Evolutionary conservation across 495 filamentous ascomycete genomes (phyloP).

Genomic region (Penicillium dipodomyicola): DNA sequence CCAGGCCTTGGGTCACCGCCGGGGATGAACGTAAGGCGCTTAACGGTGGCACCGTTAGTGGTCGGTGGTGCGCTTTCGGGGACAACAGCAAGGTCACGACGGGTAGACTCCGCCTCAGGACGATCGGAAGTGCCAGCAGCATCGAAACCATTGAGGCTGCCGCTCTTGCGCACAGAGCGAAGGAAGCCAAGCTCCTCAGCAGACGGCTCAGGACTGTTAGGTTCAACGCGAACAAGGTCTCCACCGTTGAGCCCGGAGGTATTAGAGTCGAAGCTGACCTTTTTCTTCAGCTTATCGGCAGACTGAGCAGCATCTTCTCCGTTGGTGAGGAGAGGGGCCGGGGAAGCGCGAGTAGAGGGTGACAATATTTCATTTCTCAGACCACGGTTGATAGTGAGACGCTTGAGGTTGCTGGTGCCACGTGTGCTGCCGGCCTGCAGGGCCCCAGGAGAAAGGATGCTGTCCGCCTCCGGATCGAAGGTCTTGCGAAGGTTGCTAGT

Average conservation of each 20-base stretch:
- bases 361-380: slow-evolving; percentile 74
- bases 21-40: slow-evolving; percentile 33
- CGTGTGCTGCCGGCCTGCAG: slow-evolving; percentile 69
- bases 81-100: slow-evolving; percentile 74
- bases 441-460: slow-evolving; percentile 80
- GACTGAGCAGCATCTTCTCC: slow-evolving; percentile 44
- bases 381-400: slow-evolving; percentile 83
- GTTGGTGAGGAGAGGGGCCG: slow-evolving; percentile 50
- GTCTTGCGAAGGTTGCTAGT: slow-evolving; percentile 66
- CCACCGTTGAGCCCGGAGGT: slow-evolving; percentile 41
- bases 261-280: slow-evolving; percentile 82
- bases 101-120: slow-evolving; percentile 71
- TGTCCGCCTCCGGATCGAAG: slow-evolving; percentile 67
- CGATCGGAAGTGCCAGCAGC: slow-evolving; percentile 37
- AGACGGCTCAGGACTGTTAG: slow-evolving; percentile 51
- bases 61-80: slow-evolving; percentile 59
- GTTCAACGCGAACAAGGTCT: slow-evolving; percentile 46
- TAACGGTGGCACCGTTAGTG: slow-evolving; percentile 29
- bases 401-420: slow-evolving; percentile 70
- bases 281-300: slow-evolving; percentile 62
- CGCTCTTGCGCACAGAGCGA: slow-evolving; percentile 50
- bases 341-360: slow-evolving; percentile 18
- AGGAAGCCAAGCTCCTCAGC: slow-evolving; percentile 67
- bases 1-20: slow-evolving; percentile 60
- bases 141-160: slow-evolving; percentile 51